Conservation (phyloP, 306 rosid species). For the Echinosophora koreensis region DNA sequence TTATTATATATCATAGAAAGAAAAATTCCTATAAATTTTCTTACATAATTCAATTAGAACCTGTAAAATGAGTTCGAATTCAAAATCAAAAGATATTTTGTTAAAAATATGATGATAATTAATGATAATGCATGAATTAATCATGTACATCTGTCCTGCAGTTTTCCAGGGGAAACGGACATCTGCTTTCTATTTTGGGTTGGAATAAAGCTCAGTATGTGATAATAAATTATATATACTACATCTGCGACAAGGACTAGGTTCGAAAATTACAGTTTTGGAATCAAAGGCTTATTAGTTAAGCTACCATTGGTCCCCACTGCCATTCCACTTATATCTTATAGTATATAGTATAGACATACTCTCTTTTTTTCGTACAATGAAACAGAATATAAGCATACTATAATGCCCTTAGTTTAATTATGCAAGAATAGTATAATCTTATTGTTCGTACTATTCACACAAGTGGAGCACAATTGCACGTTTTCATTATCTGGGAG, state of each 20-base stretch:
- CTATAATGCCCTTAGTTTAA: constrained; percentile 5
- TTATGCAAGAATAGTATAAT: constrained; percentile 33
- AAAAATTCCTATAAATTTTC: no score
- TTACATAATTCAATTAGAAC: not conserved
- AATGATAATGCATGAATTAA: constrained; percentile 2
- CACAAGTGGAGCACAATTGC: constrained; percentile 60
- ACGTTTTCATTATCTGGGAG: constrained; percentile 56
- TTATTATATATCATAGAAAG: no score
- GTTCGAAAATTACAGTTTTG: constrained; percentile 1
- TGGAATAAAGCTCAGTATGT: constrained; percentile 28
- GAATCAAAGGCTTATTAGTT: constrained; percentile 37
- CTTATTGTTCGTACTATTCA: constrained; percentile 43
- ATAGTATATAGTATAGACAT: constrained; percentile 6
- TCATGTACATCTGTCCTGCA: not conserved
- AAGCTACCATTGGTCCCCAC: constrained; percentile 40
- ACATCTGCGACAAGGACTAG: constrained; percentile 1
- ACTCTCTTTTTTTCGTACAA: no score
- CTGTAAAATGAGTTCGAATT: not conserved
- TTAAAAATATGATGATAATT: not conserved
- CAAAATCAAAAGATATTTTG: not conserved
- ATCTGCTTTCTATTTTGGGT: constrained; percentile 40
- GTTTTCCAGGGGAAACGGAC: constrained; percentile 1
- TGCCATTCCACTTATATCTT: constrained; percentile 45
- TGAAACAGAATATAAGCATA: not conserved
- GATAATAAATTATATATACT: constrained; percentile 13